These are phyloP conservation scores for Fusarium sp. DNA, from an alignment of 2,329 filamentous ascomycete genomes.

Conservation along the genomic window DNA sequence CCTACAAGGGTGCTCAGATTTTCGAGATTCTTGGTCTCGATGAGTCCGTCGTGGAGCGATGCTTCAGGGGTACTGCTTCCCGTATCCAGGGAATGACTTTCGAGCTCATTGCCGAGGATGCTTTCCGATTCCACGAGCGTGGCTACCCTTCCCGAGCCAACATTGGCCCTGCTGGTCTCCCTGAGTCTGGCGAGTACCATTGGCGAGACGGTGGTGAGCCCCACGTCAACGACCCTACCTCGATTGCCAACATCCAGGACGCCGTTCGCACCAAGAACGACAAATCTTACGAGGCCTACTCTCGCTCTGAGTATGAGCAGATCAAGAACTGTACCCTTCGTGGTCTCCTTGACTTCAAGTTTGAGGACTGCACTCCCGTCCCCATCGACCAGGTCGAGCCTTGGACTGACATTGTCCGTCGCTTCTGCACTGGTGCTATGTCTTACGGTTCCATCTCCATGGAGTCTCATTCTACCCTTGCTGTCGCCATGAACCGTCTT, in stretches of 20 bases:
- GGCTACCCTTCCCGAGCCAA: conserved; percentile 88
- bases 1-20: conserved; percentile 98
- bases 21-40: conserved; percentile 96
- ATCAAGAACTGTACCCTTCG: conserved; percentile 97
- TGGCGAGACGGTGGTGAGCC: conserved; percentile 97
- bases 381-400: conserved; percentile 97
- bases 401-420: conserved; percentile 97
- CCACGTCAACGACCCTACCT: conserved; percentile 93
- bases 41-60: conserved; percentile 90
- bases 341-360: conserved; percentile 95
- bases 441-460: conserved; percentile 98
- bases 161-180: conserved; percentile 80
- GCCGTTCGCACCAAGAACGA: conserved; percentile 97
- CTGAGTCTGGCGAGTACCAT: conserved; percentile 96
- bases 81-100: conserved; percentile 96
- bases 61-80: conserved; percentile 93
- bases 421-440: conserved; percentile 98
- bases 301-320: conserved; percentile 90
- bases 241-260: conserved; percentile 97
- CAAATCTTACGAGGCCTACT: conserved; percentile 98
- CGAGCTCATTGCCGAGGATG: conserved; percentile 92
- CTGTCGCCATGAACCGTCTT: conserved; percentile 95
- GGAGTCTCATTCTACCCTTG: conserved; percentile 96
- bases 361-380: conserved; percentile 85
- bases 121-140: conserved; percentile 93